Base-by-base conservation (phyloP, 257 asterid genomes). In the Fraxinus americana region DNA sequence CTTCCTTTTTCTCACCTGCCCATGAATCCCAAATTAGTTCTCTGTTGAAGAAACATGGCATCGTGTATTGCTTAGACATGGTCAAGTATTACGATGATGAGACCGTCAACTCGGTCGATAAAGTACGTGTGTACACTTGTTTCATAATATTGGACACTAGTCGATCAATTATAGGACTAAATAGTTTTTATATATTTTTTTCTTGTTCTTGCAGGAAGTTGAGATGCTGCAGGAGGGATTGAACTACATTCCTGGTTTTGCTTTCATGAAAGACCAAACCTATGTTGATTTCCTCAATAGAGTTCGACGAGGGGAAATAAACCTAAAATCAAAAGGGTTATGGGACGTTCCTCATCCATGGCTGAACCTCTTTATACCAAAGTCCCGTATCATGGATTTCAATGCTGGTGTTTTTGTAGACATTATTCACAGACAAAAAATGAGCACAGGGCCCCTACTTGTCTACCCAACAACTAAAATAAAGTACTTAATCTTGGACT, bases 231-330 rank as follows among this genome's bases (percentile, higher is more conserved):
- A 76, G 11, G 69, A 69, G 65, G 85, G 75, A 12, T 77, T 86
- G 76, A 77, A 72, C 17, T 57, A 67, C 35, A 52, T 82, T 21
- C 77, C 79, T 4, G 85, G 75, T 34, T 77, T 77, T 17, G 74
- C 45, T 0, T 86, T 84, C 88, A 77, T 75, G 71, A 84, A 74
- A 66, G 90, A 82, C 68, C 85, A 3, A 9, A 19, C 83, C 0
- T 86, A 34, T 27, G 68, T 84, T 35, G 88, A 79, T 45, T 86
- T 86, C 67, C 80, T 86, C 13, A 86, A 86, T 65, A 79, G 88
- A 71, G 90, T 86, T 17, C 67, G 90, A 72, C 50, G 77, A 63
- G 90, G 90, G 43, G 90, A 86, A 75, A 13, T 84, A 23, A 72
- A 77, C 79, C 81, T 86, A n/a, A 68, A 79, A 45, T 30, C 34